Base-by-base conservation (phyloP, 202 grass and related monocot genomes). In the Zoysia matrella region DNA sequence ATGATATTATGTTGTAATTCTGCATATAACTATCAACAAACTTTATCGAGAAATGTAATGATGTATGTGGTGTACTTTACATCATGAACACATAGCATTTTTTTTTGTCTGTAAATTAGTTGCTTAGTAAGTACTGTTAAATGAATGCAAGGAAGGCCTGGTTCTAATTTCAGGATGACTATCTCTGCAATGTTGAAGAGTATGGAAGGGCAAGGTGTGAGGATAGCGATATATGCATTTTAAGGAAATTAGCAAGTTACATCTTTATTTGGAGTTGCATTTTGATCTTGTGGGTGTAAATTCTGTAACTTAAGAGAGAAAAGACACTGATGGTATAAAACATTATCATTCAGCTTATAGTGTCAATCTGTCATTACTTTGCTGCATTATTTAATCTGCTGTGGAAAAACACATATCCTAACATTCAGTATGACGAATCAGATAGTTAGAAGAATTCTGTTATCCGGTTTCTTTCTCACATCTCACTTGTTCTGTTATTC, bases 191-290 rank as follows among this genome's bases (percentile, higher is more conserved):
- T 65, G 58, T 36, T 36, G 30, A 36, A 36, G 30, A 36, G 30
- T 36, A 36, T 36, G 30, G 30, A 36, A 36, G 30, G 30, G 30
- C 30, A 36, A 36, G 30, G 30, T 36, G 30, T 36, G 30, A 36
- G 30, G 51, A 47, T 82, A 66, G 69, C 53, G 48, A 64, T 36
- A 2, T 43, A 14, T 7, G 6, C 41, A 39, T 52, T 11, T 73
- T 65, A 69, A 70, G 1, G 1, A 50, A 60, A 60, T 3, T 46
- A 68, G 30, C 36, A 15, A 69, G 6, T 50, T 77, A 22, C 14
- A 60, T 76, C 15, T 76, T n/a, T 76, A 42, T 61, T 70, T 39
- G 5, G 53, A 44, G 40, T 50, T 62, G 47, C 65, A 84, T 70
- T 45, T 64, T 39, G 42, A 36, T 43, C 4, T 4, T 39, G 11